Evolutionary conservation across 2,329 filamentous ascomycete genomes (phyloP), one percentile per base, ranked within the genome.

Genomic region (Fusarium stilboides): DNA sequence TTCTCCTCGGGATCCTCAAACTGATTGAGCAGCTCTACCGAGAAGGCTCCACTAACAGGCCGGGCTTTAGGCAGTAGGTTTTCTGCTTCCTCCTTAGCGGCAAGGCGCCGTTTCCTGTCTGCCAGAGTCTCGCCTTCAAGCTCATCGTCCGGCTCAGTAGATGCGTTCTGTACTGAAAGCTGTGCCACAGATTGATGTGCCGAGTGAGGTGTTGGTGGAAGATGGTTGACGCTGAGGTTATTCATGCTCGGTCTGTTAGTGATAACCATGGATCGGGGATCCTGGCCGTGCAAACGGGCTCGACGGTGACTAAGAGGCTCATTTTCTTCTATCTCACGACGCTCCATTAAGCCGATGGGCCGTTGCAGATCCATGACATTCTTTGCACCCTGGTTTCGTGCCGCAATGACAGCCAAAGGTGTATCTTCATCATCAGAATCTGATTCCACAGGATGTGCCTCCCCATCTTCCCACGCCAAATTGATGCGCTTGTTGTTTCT

Each of bases 251-350:
- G 80, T 47, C 81, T 82, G 52, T 77, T 78, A 57, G 78, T 71
- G 8, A 69, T 44, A 7, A 76, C 77, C 8, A 81, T 77, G 1
- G 80, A 79, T 43, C 81, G 79, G 19, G 86, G 85, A 43, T 84
- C 82, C 17, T 87, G 84, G 37, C 92, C 93, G 43, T 91, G 87
- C 8, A 98, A 84, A 57, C 94, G 87, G 40, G 91, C 92, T 47
- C 93, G 89, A 4, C 94, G 90, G 39, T 86, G 86, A 73, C 92
- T 94, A 20, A 98, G 83, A 1, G 96, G 94, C 77, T 98, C 96
- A 57, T 94, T 96, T 74, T 99, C 96, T 77, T 99, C 96, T 69
- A 96, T 82, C 62, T 97, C 91, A 46, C 93, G 89, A 73, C 89
- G 89, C 76, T 97, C 92, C 84, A 96, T 90, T 57, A 96, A 79